Evolutionary conservation across 768 basidiomycete species (phyloP).

Genomic region (Leccinum rimulosum): DNA sequence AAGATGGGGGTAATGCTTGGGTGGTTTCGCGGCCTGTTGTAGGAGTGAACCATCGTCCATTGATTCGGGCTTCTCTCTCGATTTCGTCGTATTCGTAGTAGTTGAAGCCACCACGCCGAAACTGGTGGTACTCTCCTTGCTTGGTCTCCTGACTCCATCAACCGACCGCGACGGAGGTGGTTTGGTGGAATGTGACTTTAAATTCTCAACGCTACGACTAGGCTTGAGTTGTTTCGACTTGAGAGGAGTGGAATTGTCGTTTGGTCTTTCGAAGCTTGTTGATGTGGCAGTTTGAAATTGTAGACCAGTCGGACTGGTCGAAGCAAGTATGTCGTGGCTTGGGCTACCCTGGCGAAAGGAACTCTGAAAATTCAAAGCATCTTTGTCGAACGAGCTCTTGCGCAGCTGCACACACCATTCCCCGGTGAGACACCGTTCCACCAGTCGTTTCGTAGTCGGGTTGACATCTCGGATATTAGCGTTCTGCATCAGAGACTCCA

Average conservation of each 20-base stretch:
- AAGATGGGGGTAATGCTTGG: conserved; percentile 15
- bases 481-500: conserved; percentile 76
- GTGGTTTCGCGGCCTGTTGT: conserved; percentile 19
- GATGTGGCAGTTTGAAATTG: conserved; percentile 3
- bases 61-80: conserved; percentile 27
- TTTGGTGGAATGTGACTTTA: conserved; percentile 35
- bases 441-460: conserved; percentile 85
- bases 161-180: conserved; percentile 32
- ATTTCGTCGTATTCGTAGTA: conserved; percentile 14
- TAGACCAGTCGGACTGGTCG: conserved; percentile 31
- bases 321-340: conserved; percentile 41
- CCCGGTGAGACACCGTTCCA: conserved; percentile 84
- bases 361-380: conserved; percentile 25
- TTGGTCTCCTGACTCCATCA: conserved; percentile 40
- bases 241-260: conserved; percentile 19
- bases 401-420: conserved; percentile 81
- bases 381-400: conserved; percentile 35
- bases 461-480: conserved; percentile 77
- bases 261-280: conserved; percentile 13
- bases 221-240: conserved; percentile 51
- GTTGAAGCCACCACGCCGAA: conserved; percentile 30
- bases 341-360: conserved; percentile 40
- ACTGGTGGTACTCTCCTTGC: conserved; percentile 36
- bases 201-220: conserved; percentile 65
- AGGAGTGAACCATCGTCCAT: conserved; percentile 26